A percentile compares a stretch with the other conserved stretches of the same genome.
These are phyloP conservation scores for Suhomyces sp. DNA, from an alignment of 805 yeast genomes.

Conservation along the genomic window DNA sequence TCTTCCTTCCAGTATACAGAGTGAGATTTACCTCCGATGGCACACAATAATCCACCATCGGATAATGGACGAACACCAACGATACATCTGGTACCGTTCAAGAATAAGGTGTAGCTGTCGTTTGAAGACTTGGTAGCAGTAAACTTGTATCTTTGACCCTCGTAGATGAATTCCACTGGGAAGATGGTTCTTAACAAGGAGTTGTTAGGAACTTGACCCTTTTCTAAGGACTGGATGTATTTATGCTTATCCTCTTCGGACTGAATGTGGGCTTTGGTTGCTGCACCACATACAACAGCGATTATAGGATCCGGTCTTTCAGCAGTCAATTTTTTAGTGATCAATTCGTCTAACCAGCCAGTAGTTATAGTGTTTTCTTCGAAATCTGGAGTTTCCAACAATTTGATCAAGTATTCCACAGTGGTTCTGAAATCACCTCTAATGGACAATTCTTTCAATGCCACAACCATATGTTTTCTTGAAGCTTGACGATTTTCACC, in stretches of 20 bases:
- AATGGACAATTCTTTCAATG: slow-evolving; percentile 90
- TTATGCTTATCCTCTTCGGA: slow-evolving; percentile 67
- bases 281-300: slow-evolving; percentile 97
- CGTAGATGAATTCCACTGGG: slow-evolving; percentile 94
- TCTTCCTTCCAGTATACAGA: slow-evolving; percentile 98
- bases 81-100: slow-evolving; percentile 88
- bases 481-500: slow-evolving; percentile 98
- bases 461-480: slow-evolving; percentile 98
- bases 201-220: slow-evolving; percentile 92
- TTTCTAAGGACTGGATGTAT: slow-evolving; percentile 76
- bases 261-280: slow-evolving; percentile 85
- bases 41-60: slow-evolving; percentile 89
- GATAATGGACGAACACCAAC: slow-evolving; percentile 86
- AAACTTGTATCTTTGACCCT: slow-evolving; percentile 87
- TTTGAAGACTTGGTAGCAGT: slow-evolving; percentile 91
- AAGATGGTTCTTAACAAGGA: slow-evolving; percentile 78
- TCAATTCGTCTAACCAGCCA: slow-evolving; percentile 98
- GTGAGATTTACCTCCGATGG: slow-evolving; percentile 90
- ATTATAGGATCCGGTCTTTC: slow-evolving; percentile 91
- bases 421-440: slow-evolving; percentile 99
- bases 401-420: slow-evolving; percentile 91
- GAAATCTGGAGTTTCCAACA: slow-evolving; percentile 93
- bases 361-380: slow-evolving; percentile 96
- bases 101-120: slow-evolving; percentile 82
- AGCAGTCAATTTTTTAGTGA: slow-evolving; percentile 88